phyloP scores from a whole-genome alignment of 768 basidiomycete genomes.

The Lactarius vividus region DNA sequence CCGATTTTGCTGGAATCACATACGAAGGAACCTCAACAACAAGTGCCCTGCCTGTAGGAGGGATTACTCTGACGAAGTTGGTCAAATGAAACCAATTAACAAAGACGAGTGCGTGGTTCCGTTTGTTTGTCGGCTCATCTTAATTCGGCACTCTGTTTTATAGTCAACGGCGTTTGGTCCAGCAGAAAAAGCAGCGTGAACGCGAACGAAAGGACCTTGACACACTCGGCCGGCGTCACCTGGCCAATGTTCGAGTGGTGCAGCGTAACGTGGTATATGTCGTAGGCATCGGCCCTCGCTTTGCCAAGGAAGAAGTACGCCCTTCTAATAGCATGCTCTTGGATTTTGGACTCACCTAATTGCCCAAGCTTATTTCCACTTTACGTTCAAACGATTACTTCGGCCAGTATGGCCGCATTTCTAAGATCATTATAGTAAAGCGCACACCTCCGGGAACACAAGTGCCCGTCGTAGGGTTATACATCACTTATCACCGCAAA shows the following conservation, averaged over 20 bases:
- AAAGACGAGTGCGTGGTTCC: conserved; percentile 80
- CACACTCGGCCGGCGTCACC: conserved; percentile 73
- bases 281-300: conserved; percentile 89
- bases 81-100: conserved; percentile 93
- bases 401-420: conserved; percentile 97
- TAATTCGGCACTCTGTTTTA: conserved; percentile 18
- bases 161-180: conserved; percentile 92
- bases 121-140: neutral
- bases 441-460: conserved; percentile 73
- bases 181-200: conserved; percentile 93
- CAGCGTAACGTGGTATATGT: conserved; percentile 96
- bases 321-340: neutral
- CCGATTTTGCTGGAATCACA: conserved; percentile 99
- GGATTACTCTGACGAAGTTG: conserved; percentile 86
- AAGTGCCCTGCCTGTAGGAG: conserved; percentile 96
- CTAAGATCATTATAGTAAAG: conserved; percentile 91
- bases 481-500: conserved; percentile 91
- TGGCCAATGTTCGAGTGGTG: conserved; percentile 93
- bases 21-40: conserved; percentile 92
- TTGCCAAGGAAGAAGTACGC: conserved; percentile 93
- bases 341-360: conserved; percentile 23
- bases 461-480: conserved; percentile 82
- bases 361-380: conserved; percentile 75
- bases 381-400: conserved; percentile 95
- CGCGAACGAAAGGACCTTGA: conserved; percentile 96